Evolutionary conservation across 495 filamentous ascomycete genomes (phyloP), one percentile per base, ranked within the genome.

Genomic region (Entonaema liquescens): DNA sequence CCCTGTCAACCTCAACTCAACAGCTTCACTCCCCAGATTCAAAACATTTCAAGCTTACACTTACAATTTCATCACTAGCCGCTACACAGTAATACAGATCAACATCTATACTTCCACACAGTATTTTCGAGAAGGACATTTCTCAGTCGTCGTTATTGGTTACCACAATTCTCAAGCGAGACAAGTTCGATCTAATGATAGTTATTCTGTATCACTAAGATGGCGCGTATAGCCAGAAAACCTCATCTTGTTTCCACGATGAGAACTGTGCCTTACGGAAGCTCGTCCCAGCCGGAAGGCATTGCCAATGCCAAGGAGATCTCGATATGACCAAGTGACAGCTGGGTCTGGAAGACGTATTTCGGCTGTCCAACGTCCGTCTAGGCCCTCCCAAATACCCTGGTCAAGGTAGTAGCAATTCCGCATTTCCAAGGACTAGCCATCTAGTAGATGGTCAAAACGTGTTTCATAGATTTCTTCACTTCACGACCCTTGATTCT

Each of bases 381-480:
- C 70, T 61, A 31, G 61, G 4, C 42, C 42, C 42, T 47, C 19
- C 42, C 68, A 28, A 54, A 57, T 19, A 70, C 59, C 65, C 61
- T 38, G 47, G 68, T 68, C 44, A 36, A 68, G 12, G 56, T 59
- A 56, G 59, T 64, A 68, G 67, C 52, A 63, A 64, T 71, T 69
- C 62, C 67, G 25, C 38, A 56, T 35, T 56, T 35, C 53, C 49
- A 53, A 55, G 60, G 60, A 65, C 61, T 28, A 44, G 59, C 40
- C 53, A 61, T 67, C 73, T 58, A 65, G 65, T 47, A 50, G 33
- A 70, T 68, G 65, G 77, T 71, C 78, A 63, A 81, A 79, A 81
- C 76, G 75, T 77, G 80, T 80, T 81, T 82, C 80, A 79, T 67
- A 59, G 60, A 61, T 59, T 74, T 76, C 54, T 55, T 66, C 61